Conservation (phyloP, 225 moss, liverwort and hornwort genomes). For the Marchantia polymorpha region DNA sequence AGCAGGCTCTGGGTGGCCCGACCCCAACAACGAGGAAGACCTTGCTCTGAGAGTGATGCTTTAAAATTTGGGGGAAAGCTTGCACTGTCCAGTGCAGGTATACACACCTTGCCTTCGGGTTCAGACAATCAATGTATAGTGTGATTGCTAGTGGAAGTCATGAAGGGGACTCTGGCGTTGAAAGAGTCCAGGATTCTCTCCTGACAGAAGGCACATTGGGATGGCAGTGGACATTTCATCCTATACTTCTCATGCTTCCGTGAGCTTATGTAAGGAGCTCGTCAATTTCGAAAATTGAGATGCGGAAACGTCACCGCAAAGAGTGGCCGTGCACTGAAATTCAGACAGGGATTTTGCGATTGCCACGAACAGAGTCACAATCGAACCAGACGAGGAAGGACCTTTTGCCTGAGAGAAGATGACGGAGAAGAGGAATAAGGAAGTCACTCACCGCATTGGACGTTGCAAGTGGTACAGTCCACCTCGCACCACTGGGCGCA, state of each 20-base stretch:
- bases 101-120: too few relatives aligned
- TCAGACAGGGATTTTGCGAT: neutral
- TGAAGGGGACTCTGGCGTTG: neutral
- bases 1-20: too few relatives aligned
- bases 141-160: too few relatives aligned
- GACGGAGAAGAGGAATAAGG: neutral
- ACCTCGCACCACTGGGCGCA: constrained; percentile 46
- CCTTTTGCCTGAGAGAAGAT: neutral
- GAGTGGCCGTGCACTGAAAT: neutral
- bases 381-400: neutral
- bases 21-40: too few relatives aligned
- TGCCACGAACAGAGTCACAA: neutral
- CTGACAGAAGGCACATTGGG: neutral
- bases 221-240: neutral
- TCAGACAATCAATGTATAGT: too few relatives aligned
- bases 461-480: constrained; percentile 39
- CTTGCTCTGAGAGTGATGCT: too few relatives aligned
- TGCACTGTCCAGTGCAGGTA: too few relatives aligned
- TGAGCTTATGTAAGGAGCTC: neutral
- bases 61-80: too few relatives aligned
- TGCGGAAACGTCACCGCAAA: too few relatives aligned
- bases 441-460: constrained; percentile 37
- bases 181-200: neutral
- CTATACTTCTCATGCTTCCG: neutral
- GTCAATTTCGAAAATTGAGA: neutral